A percentile compares a stretch with the other conserved stretches of the same genome.
Conservation (phyloP, 1,284 basidiomycete species). For the Vanrija pseudolonga region DNA sequence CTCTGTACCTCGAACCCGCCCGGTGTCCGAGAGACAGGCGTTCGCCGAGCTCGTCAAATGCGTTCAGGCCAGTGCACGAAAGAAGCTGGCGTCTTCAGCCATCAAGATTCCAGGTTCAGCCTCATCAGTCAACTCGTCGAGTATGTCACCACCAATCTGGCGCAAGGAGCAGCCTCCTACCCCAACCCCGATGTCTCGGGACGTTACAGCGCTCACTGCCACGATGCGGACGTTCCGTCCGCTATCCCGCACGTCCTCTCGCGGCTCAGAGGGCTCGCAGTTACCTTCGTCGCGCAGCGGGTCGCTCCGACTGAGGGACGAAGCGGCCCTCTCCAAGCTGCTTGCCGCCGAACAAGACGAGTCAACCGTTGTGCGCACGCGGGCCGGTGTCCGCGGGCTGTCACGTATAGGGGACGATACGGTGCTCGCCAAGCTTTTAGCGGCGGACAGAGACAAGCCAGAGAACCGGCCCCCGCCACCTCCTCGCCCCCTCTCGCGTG, state of each 20-base stretch:
- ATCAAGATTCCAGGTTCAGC: conserved; percentile 7
- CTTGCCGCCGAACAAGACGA: not conserved
- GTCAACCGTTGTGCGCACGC: not conserved
- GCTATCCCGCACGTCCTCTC: not conserved
- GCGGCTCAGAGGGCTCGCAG: not conserved
- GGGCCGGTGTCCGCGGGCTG: no score
- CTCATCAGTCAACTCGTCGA: conserved; percentile 1
- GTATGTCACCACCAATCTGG: conserved; percentile 4
- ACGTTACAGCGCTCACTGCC: not conserved
- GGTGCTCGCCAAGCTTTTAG: conserved; percentile 9
- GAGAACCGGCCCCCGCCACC: not conserved
- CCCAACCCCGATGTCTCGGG: conserved; percentile 17
- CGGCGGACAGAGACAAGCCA: not conserved
- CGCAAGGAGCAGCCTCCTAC: conserved; percentile 19
- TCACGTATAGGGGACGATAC: conserved; percentile 4
- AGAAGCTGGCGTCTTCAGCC: conserved; percentile 10
- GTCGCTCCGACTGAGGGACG: not conserved
- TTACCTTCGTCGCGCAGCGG: no score
- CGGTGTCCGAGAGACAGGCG: conserved; percentile 19
- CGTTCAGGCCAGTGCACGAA: conserved; percentile 19
- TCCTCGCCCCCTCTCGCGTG: no score
- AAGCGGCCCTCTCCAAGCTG: not conserved
- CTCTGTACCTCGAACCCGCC: conserved; percentile 14
- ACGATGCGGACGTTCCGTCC: not conserved
- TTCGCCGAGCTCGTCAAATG: conserved; percentile 19